phyloP scores from a whole-genome alignment of 2,329 filamentous ascomycete genomes.

The Fusarium sp. region DNA sequence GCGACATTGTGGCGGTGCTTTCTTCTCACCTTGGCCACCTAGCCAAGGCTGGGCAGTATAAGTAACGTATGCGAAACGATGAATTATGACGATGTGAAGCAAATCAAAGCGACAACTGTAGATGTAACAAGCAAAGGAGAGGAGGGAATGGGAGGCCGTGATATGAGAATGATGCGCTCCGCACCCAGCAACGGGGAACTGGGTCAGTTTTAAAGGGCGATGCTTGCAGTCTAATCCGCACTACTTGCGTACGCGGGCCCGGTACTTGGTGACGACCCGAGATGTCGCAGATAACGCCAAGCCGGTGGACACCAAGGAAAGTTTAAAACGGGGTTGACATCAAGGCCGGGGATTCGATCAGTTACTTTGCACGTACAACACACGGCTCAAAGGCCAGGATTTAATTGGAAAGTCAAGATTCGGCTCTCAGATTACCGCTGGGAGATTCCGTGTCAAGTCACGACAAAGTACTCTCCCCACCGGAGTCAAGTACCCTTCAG shows the following conservation, averaged over 20 bases:
- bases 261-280: constrained; percentile 1
- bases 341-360: not conserved
- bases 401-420: not conserved
- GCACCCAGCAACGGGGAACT: constrained; percentile 29
- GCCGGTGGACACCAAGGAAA: not conserved
- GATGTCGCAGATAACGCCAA: not conserved
- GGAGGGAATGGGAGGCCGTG: constrained; percentile 17
- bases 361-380: not conserved
- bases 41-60: not conserved
- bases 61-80: not conserved
- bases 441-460: not conserved
- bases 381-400: not conserved
- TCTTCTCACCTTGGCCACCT: constrained; percentile 15
- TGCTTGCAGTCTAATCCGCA: constrained; percentile 13
- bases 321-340: not conserved
- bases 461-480: constrained; percentile 10
- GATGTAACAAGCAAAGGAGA: constrained; percentile 3
- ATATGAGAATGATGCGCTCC: constrained; percentile 24
- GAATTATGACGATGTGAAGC: constrained; percentile 5
- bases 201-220: constrained; percentile 13
- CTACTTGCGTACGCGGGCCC: constrained; percentile 2
- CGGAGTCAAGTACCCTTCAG: not conserved
- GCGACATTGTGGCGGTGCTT: constrained; percentile 27
- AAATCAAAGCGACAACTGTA: not conserved
- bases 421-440: not conserved